Conservation (phyloP, 2,329 filamentous ascomycete genomes). For the Colletotrichum cuscutae region DNA sequence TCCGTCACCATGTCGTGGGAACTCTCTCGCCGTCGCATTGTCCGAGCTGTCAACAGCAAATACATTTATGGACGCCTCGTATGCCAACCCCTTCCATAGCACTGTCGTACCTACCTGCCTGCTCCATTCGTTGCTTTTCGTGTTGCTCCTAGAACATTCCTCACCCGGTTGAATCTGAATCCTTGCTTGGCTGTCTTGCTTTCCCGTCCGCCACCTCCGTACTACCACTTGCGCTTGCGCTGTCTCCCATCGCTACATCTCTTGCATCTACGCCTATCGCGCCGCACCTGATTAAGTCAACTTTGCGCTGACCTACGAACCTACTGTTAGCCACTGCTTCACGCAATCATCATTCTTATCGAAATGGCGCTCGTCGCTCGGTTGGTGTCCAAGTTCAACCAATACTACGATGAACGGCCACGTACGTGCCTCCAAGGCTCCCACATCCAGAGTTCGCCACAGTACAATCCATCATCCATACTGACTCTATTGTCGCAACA, state of each 20-base stretch:
- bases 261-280: not conserved
- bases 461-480: not conserved
- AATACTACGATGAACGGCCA: conserved; percentile 91
- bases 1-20: conserved; percentile 64
- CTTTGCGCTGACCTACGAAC: conserved; percentile 14
- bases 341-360: conserved; percentile 85
- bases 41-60: conserved; percentile 75
- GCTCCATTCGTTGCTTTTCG: not conserved
- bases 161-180: conserved; percentile 12
- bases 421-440: conserved; percentile 58
- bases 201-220: not conserved
- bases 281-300: not conserved
- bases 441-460: not conserved
- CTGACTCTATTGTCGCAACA: conserved; percentile 45
- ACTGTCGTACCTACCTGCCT: not conserved
- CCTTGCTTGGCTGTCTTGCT: not conserved
- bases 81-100: conserved; percentile 50
- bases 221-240: not conserved
- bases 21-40: conserved; percentile 67
- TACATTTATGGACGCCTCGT: conserved; percentile 81
- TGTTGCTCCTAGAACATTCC: conserved; percentile 8
- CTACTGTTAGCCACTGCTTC: conserved; percentile 80
- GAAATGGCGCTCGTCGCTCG: conserved; percentile 89
- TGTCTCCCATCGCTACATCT: not conserved
- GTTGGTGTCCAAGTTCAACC: conserved; percentile 88